Base-by-base conservation (phyloP, 371 early-diverging fungal species). In the Mortierella sp. region DNA sequence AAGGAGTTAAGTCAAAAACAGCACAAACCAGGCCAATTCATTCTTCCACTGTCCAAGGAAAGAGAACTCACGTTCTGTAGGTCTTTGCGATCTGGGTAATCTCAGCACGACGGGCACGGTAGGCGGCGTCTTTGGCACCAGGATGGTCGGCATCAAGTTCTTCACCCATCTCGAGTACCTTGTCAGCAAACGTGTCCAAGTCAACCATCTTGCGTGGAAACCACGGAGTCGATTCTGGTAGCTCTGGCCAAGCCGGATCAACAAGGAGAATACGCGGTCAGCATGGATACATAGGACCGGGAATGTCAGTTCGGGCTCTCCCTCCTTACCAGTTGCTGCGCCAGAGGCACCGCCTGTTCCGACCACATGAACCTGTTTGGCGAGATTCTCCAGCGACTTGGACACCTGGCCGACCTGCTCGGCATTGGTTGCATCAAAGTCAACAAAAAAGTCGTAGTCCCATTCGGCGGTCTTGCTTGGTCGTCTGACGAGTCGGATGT, bases 141-240 rank as follows among this genome's bases (percentile, higher is more conserved):
- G 97, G 97, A 66, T 98, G 97, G 72, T 96, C 97, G 22, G 96
- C 91, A 58, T 91, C 92, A 28, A 93, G 83, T 56, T 92, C 97
- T 66, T 92, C 94, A 14, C 97, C 97, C 88, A 94, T 96, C 63
- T 92, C 93, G 61, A 96, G 82, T 4, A 96, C 96, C 66, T 94
- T 94, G 43, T 95, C 94, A 0, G 95, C 94, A 85, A 96, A 97
- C 1, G 91, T 86, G 63, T 98, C 98, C 60, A 98, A 82, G 74
- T 98, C 98, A 29, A 90, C 72, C 81, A 93, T 86, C 74, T 94
- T 95, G 67, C 97, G 91, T 37, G 98, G 98, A 81, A 97, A 98
- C 97, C 97, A 97, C 13, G 95, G 95, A 17, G 86, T 86, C 14
- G 71, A 71, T 0, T 79, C 78, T 24, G 63, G 54, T 7, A 69